Conservation (phyloP, 371 early-diverging fungal species). For the Mucor velutinosus region DNA sequence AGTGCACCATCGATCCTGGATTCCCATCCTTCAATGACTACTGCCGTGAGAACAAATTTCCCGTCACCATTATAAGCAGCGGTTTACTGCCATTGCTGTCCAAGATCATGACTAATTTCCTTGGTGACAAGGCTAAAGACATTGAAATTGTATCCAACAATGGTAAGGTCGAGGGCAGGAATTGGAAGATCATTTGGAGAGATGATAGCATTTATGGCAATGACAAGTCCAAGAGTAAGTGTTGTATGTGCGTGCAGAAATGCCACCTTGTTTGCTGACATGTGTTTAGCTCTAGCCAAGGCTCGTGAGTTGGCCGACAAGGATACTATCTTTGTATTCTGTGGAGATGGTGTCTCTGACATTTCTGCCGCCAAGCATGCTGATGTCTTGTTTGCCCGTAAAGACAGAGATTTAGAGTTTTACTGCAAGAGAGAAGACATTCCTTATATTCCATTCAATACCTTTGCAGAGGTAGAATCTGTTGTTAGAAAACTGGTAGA, state of each 20-base stretch:
- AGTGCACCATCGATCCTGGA: slow-evolving; percentile 51
- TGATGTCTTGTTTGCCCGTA: slow-evolving; percentile 66
- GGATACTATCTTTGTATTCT: slow-evolving; percentile 58
- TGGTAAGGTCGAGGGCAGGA: slow-evolving; percentile 37
- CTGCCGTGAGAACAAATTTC: slow-evolving; percentile 44
- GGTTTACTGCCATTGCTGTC: slow-evolving; percentile 49
- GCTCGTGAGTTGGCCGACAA: slow-evolving; percentile 37
- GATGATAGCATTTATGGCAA: slow-evolving; percentile 65
- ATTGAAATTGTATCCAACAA: slow-evolving; percentile 54
- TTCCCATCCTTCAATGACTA: slow-evolving; percentile 53
- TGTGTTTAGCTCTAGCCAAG: slow-evolving; percentile 30
- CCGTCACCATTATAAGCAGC: slow-evolving; percentile 64
- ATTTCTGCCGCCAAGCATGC: slow-evolving; percentile 71
- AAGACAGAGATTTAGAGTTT: slow-evolving; percentile 62
- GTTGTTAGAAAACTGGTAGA: slow-evolving; percentile 36
- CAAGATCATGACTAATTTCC: slow-evolving; percentile 50
- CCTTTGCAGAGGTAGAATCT: slow-evolving; percentile 49
- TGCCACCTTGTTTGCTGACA: not conserved
- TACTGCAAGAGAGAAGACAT: slow-evolving; percentile 61
- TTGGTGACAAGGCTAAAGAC: slow-evolving; percentile 44
- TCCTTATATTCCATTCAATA: slow-evolving; percentile 54
- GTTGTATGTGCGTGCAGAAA: not conserved
- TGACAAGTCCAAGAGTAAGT: slow-evolving; percentile 58
- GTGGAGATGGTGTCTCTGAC: slow-evolving; percentile 75
- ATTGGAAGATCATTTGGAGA: slow-evolving; percentile 61